Evolutionary conservation across 2,329 filamentous ascomycete species (phyloP).

Genomic region (Periconia macrospinosa): DNA sequence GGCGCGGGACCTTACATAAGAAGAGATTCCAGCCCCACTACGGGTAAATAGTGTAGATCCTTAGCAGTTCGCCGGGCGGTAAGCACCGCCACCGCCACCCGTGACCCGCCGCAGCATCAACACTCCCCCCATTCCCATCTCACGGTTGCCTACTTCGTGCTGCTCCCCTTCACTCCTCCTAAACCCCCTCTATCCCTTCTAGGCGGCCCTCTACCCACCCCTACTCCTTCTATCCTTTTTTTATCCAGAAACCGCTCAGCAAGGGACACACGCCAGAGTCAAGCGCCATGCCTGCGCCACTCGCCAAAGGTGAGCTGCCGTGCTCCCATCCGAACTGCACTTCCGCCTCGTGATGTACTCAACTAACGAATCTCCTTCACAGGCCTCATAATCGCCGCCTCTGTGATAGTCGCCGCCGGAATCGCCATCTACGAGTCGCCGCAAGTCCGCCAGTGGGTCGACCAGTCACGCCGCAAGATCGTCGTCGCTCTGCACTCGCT

Average conservation of each 20-base stretch:
- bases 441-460: slow-evolving; percentile 64
- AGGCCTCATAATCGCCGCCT: slow-evolving; percentile 66
- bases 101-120: background rate
- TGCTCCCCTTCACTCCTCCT: background rate
- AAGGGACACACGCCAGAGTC: background rate
- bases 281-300: slow-evolving; percentile 42
- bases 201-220: no score
- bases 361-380: slow-evolving; percentile 12
- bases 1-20: no score
- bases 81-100: no score
- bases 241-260: no score
- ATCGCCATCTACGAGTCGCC: slow-evolving; percentile 67
- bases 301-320: slow-evolving; percentile 42
- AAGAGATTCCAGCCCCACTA: no score
- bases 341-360: slow-evolving; percentile 17
- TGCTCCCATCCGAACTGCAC: slow-evolving; percentile 19
- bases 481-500: slow-evolving; percentile 61
- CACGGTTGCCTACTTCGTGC: no score
- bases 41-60: no score
- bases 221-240: no score
- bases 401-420: slow-evolving; percentile 63
- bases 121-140: background rate
- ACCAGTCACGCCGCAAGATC: slow-evolving; percentile 63
- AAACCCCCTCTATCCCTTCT: background rate
- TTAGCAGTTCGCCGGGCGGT: no score